Percentiles rank a stretch among this genome's conserved stretches.
phyloP scores from a whole-genome alignment of 176 grass and related monocot genomes.

The Musa acuminata region DNA sequence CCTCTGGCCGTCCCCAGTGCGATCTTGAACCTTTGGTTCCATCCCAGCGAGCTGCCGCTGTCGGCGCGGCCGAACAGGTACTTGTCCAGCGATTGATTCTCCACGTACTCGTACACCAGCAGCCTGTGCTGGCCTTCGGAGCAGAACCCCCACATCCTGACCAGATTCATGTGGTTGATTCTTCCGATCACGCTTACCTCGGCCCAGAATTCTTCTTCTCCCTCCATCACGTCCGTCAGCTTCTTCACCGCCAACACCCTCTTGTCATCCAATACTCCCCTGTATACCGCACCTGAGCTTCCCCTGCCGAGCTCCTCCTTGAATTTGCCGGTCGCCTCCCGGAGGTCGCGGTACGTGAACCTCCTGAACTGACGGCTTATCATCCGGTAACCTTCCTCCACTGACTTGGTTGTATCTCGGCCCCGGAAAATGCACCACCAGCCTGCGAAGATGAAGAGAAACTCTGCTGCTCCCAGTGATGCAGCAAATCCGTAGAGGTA shows the following conservation, averaged over 20 bases:
- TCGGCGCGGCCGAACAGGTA: conserved; percentile 30
- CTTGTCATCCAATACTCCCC: conserved; percentile 34
- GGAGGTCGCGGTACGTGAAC: conserved; percentile 46
- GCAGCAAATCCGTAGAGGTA: conserved; percentile 48
- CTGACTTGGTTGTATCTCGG: conserved; percentile 32
- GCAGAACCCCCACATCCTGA: conserved; percentile 66
- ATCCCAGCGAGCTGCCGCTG: conserved; percentile 28
- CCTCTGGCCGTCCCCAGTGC: conserved; percentile 60
- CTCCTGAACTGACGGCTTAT: conserved; percentile 50
- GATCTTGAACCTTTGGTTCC: conserved; percentile 57
- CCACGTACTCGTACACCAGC: conserved; percentile 59
- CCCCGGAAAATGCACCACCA: conserved; percentile 60
- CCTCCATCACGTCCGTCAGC: conserved; percentile 33
- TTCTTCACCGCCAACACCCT: conserved; percentile 54
- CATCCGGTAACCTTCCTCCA: conserved; percentile 52
- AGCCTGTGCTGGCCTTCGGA: conserved; percentile 45
- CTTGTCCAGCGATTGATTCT: conserved; percentile 62
- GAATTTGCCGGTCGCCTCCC: conserved; percentile 38
- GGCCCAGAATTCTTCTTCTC: conserved; percentile 53
- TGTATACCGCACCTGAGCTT: conserved; percentile 34
- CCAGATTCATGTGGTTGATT: conserved; percentile 88
- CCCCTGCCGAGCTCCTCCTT: conserved; percentile 79
- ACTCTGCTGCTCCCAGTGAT: conserved; percentile 34
- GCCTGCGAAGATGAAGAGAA: conserved; percentile 37
- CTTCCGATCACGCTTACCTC: conserved; percentile 47